Evolutionary conservation across 1,284 basidiomycete genomes (phyloP), one percentile per base, ranked within the genome.

Genomic region (Chondrostereum purpureum): DNA sequence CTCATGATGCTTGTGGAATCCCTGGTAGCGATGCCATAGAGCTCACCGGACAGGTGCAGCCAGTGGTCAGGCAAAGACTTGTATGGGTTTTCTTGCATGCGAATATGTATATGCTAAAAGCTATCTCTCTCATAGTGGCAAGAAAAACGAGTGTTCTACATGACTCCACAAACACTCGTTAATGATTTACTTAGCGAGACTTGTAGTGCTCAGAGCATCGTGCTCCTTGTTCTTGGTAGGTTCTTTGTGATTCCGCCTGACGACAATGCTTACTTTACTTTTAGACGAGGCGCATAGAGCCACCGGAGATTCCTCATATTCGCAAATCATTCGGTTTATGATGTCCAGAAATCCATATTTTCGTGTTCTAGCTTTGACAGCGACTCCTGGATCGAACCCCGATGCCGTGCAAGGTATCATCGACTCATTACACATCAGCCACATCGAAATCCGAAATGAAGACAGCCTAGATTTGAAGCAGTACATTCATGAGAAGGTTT

Each of bases 211-310:
- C 65, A 72, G 34, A 88, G 92, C 54, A 82, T 95, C 18, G 70
- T 93, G 21, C 78, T 93, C 39, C n/a, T n/a, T n/a, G n/a, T 62
- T 94, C 13, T 91, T 95, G 17, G 72, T 95, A 42, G 88, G 88
- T 86, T 47, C n/a, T n/a, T n/a, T n/a, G n/a, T n/a, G n/a, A n/a
- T n/a, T n/a, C n/a, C n/a, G n/a, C 11, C 70, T 53, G 4, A 41
- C 21, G 16, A 14, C n/a, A 14, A 16, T 31, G 39, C 27, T 46
- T n/a, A n/a, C n/a, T n/a, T n/a, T n/a, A n/a, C n/a, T n/a, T 48
- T 17, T 52, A 92, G 95, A 99, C 56, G 96, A 99, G 61, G 96
- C 96, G 0, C 96, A 99, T 64, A 83, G 86, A 57, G 95, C 91
- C 0, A 92, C 88, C 0, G 95, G 95, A 2, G 85, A 88, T 48